Percentiles rank a stretch among this genome's conserved stretches.
Evolutionary conservation across 345 rosid species (phyloP).

Genomic region (Sapria himalayana): DNA sequence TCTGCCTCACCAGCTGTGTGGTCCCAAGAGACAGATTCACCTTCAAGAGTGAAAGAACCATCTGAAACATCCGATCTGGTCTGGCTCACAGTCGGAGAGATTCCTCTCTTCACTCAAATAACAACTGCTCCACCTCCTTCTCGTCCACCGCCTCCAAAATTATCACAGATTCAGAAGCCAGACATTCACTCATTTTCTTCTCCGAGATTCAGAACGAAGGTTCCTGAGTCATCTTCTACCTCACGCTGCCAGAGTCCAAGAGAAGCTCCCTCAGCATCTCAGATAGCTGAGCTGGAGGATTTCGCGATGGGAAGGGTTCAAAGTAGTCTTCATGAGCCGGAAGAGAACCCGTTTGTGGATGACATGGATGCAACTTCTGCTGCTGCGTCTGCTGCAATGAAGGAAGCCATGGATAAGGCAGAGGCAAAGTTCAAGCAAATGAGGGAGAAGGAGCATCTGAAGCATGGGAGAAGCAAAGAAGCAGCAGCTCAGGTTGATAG

Average conservation of each 20-base stretch:
- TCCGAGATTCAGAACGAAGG: constrained; percentile 27
- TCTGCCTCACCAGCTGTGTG: constrained; percentile 14
- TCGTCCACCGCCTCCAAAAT: constrained; percentile 96
- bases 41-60: constrained; percentile 28
- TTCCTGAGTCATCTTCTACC: constrained; percentile 22
- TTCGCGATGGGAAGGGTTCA: constrained; percentile 34
- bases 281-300: constrained; percentile 61
- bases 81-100: constrained; percentile 90
- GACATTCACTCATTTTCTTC: constrained; percentile 20
- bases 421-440: constrained; percentile 76
- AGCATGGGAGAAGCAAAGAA: constrained; percentile 53
- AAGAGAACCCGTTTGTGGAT: constrained; percentile 26
- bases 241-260: constrained; percentile 23
- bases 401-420: constrained; percentile 96
- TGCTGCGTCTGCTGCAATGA: constrained; percentile 94
- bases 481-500: constrained; percentile 22
- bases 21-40: constrained; percentile 17
- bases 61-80: constrained; percentile 43
- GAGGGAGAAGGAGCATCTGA: constrained; percentile 63
- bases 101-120: constrained; percentile 74
- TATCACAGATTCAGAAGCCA: constrained; percentile 30
- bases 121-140: constrained; percentile 78
- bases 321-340: constrained; percentile 21
- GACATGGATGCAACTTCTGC: constrained; percentile 34
- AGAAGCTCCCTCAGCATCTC: constrained; percentile 25